Evolutionary conservation across 2,329 filamentous ascomycete genomes (phyloP), one percentile per base, ranked within the genome.

Genomic region (Monilinia laxa): DNA sequence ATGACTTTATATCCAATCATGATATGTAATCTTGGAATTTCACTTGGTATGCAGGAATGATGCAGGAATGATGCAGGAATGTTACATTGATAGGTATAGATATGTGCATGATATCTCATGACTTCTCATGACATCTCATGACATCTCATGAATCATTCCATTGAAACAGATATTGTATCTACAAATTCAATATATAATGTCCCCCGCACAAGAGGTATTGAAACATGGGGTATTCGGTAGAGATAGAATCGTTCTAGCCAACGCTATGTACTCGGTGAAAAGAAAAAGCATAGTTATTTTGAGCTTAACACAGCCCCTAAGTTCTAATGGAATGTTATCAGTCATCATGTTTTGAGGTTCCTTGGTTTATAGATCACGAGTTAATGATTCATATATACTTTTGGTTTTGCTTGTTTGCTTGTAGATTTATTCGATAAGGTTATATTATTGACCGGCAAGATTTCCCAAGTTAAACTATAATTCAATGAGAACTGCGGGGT

Each of bases 251-350:
- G 12, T 31, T 59, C 25, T 31, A 20, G 25, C 4, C 2, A 20
- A 35, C 14, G n/a, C 28, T 40, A 25, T 38, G 11, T 23, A 38
- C 45, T 51, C 28, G 16, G n/a, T 51, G 20, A 23, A n/a, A 51
- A 9, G 9, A 25, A 60, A 60, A 38, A 31, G 28, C 6, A 49
- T 16, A 11, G 23, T 42, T 40, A 6, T 58, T 47, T 58, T 16
- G 31, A 16, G 56, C 42, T 47, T 12, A 59, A 49, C 57, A 49
- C 42, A 49, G 57, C 57, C 57, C 42, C 42, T n/a, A 35, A 35
- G 31, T 35, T 35, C 31, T 9, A 49, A 23, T 18, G 38, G 14
- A 7, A 57, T 57, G n/a, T 7, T 23, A 49, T 49, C 20, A 11
- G 6, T n/a, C 20, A 49, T n/a, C n/a, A n/a, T n/a, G n/a, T n/a